Conservation (phyloP, 2,329 filamentous ascomycete species). For the Aciculosporium take region DNA sequence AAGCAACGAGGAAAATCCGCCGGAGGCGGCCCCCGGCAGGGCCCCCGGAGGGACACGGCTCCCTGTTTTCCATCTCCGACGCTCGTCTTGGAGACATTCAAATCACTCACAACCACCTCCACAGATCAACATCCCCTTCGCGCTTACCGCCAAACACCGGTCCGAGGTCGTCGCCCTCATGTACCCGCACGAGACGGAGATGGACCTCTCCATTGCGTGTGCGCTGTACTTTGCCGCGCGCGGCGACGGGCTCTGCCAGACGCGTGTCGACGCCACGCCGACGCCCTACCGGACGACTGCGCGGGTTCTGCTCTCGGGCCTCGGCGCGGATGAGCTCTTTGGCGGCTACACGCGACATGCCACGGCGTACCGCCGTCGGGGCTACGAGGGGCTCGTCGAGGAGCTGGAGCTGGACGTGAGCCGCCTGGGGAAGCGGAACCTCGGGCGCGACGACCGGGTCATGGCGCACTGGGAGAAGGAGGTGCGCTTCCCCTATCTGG, state of each 20-base stretch:
- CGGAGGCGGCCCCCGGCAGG: too few relatives aligned
- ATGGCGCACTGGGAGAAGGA: constrained; percentile 84
- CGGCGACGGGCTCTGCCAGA: constrained; percentile 42
- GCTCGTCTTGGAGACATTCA: too few relatives aligned
- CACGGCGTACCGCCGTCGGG: constrained; percentile 54
- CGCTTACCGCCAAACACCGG: constrained; percentile 56
- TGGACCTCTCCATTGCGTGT: constrained; percentile 89
- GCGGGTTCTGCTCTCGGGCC: constrained; percentile 74
- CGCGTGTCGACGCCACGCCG: constrained; percentile 10
- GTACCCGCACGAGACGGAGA: constrained; percentile 89
- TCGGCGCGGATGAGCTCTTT: constrained; percentile 93
- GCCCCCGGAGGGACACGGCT: too few relatives aligned
- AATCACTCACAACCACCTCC: too few relatives aligned
- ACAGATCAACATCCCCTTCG: constrained; percentile 67
- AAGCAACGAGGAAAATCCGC: too few relatives aligned
- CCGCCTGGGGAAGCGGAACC: constrained; percentile 80
- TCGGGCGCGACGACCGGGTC: constrained; percentile 84
- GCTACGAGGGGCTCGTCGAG: constrained; percentile 57
- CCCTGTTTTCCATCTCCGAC: too few relatives aligned
- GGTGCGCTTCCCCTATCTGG: constrained; percentile 78
- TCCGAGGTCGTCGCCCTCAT: constrained; percentile 62
- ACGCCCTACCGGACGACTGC: constrained; percentile 53
- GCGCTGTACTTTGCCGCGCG: constrained; percentile 92
- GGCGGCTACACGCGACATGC: constrained; percentile 81
- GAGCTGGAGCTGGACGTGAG: constrained; percentile 78